These are phyloP conservation scores for Mortierella sp. DNA, from an alignment of 371 early-diverging fungal genomes.

Conservation along the genomic window DNA sequence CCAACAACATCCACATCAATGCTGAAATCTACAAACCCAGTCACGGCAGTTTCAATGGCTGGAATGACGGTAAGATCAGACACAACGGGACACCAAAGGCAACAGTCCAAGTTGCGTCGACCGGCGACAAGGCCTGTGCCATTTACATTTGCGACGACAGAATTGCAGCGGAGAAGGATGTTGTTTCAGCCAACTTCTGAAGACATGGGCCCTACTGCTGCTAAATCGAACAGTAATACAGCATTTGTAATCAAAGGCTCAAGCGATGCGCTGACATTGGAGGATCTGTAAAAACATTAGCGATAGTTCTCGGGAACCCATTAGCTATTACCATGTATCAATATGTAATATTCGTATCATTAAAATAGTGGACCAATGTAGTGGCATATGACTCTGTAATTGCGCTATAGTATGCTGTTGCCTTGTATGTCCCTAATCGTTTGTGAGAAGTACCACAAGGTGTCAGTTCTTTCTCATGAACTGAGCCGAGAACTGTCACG, in stretches of 20 bases:
- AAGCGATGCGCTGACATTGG: not conserved
- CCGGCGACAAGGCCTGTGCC: constrained; percentile 26
- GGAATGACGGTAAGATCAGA: not conserved
- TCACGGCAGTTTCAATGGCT: not conserved
- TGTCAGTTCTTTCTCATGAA: no score
- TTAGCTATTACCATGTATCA: no score
- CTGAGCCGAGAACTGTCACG: no score
- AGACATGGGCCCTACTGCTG: not conserved
- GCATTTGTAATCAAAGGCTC: not conserved
- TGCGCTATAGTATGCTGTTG: no score
- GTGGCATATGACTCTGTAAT: no score
- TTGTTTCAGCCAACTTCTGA: constrained; percentile 13
- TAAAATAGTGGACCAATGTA: no score
- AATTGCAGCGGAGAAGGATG: constrained; percentile 30
- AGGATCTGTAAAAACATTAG: not conserved
- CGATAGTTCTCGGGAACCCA: no score
- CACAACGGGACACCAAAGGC: not conserved
- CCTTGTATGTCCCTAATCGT: no score
- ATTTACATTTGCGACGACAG: constrained; percentile 39
- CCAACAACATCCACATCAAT: not conserved
- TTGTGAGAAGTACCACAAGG: no score
- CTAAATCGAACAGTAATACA: not conserved
- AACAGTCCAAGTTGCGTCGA: constrained; percentile 8
- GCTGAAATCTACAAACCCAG: not conserved
- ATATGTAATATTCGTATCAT: no score